phyloP scores from a whole-genome alignment of 2,329 filamentous ascomycete genomes.

The Fusarium nelsonii region DNA sequence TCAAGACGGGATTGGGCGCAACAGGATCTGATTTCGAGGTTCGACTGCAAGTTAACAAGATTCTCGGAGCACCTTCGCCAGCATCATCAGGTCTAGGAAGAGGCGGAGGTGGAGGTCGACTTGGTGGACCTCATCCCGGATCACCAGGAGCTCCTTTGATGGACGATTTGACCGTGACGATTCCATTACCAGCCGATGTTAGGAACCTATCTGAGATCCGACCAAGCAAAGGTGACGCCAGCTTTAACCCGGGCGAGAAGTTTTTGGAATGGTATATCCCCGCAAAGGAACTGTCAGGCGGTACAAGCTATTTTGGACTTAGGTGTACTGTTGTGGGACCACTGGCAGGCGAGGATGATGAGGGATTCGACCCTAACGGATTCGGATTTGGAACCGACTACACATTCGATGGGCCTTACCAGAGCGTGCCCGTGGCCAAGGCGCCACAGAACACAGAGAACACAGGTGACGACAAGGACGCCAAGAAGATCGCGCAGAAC shows the following conservation, averaged over 20 bases:
- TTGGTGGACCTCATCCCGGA: constrained; percentile 61
- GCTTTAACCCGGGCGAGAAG: constrained; percentile 79
- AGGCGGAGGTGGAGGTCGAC: constrained; percentile 57
- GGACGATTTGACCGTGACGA: constrained; percentile 81
- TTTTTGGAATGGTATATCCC: constrained; percentile 86
- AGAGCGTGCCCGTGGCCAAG: constrained; percentile 57
- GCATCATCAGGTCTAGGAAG: constrained; percentile 55
- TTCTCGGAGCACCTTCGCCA: constrained; percentile 63
- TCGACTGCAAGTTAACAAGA: constrained; percentile 76
- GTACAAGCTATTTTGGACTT: constrained; percentile 77
- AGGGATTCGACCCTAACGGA: constrained; percentile 63
- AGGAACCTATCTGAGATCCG: constrained; percentile 87
- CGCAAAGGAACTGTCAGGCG: constrained; percentile 77
- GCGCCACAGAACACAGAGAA: constrained; percentile 49
- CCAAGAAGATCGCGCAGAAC: constrained; percentile 73
- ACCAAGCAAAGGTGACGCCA: constrained; percentile 84
- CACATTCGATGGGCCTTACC: constrained; percentile 68
- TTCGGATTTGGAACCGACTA: constrained; percentile 66
- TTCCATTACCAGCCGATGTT: constrained; percentile 83
- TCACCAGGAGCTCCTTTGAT: constrained; percentile 71
- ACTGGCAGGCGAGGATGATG: constrained; percentile 62
- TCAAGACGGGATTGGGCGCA: constrained; percentile 82
- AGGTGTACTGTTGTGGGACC: constrained; percentile 83
- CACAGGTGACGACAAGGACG: constrained; percentile 61
- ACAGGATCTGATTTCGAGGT: constrained; percentile 90